Conservation (phyloP, 306 rosid genomes). For the Nissolia schottii region DNA sequence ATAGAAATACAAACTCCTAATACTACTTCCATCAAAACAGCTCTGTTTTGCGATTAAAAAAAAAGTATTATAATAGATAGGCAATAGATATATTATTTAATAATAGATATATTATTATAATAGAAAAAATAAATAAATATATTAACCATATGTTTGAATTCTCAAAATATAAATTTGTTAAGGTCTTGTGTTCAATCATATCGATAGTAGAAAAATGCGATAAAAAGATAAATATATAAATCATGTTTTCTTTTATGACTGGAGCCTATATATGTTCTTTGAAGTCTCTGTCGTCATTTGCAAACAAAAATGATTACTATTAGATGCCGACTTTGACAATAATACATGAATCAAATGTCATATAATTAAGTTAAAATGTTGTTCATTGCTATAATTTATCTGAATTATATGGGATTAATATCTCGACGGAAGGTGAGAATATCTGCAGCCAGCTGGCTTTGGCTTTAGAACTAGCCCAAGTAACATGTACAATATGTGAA, state of each 20-base stretch:
- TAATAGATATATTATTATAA: too few species aligned
- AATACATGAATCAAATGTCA: slow-evolving; percentile 5
- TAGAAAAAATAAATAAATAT: too few species aligned
- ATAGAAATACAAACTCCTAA: too few species aligned
- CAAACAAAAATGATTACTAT: slow-evolving; percentile 7
- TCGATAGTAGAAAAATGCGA: neutral
- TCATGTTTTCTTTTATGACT: neutral
- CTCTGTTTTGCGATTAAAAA: too few species aligned
- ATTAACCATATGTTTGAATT: too few species aligned
- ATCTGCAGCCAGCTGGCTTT: slow-evolving; percentile 19
- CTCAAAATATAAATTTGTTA: neutral
- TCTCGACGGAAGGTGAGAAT: neutral
- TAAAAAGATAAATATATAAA: neutral
- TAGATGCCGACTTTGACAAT: slow-evolving; percentile 7
- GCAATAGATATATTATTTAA: too few species aligned
- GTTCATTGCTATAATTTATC: slow-evolving; percentile 13
- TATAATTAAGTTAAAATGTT: slow-evolving; percentile 13
- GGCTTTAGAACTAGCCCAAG: slow-evolving; percentile 1
- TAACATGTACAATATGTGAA: neutral
- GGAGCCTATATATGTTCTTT: neutral
- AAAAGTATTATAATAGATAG: too few species aligned
- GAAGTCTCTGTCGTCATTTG: neutral
- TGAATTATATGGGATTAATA: slow-evolving; percentile 1
- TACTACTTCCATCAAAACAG: too few species aligned
- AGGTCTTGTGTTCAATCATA: slow-evolving; percentile 24